Percentiles rank a stretch among this genome's conserved stretches.
These are phyloP conservation scores for Gryganskiella cystojenkinii DNA, from an alignment of 192 early-diverging fungal genomes.

Conservation along the genomic window DNA sequence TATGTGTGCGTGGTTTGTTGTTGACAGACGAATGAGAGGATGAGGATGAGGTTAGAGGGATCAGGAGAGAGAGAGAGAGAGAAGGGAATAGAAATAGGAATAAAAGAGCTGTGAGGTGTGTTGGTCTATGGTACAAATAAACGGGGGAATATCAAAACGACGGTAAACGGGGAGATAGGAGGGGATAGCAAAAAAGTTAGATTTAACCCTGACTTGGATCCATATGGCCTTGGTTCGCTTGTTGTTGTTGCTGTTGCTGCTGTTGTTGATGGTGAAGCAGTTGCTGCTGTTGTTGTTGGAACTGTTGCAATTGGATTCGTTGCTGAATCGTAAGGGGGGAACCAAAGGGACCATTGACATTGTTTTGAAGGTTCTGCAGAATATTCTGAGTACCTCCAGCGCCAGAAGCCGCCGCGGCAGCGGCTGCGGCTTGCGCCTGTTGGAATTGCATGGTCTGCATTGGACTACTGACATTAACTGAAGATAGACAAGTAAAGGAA, in stretches of 20 bases:
- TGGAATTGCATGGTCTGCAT: slow-evolving; percentile 30
- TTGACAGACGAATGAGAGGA: no score
- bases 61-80: no score
- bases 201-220: slow-evolving; percentile 23
- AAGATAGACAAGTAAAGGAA: slow-evolving; percentile 1
- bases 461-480: slow-evolving; percentile 22
- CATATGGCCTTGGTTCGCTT: slow-evolving; percentile 21
- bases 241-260: slow-evolving; percentile 31
- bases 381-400: slow-evolving; percentile 8
- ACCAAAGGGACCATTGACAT: slow-evolving; percentile 4
- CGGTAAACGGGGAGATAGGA: no score
- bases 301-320: slow-evolving; percentile 27
- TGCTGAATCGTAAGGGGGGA: slow-evolving; percentile 29
- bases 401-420: no score
- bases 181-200: no score
- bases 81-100: no score
- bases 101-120: no score
- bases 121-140: no score
- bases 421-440: slow-evolving; percentile 6
- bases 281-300: slow-evolving; percentile 18
- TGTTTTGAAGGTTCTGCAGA: slow-evolving; percentile 12
- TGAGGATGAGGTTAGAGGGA: no score
- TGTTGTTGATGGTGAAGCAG: slow-evolving; percentile 40
- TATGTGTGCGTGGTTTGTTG: no score
- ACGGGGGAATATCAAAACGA: no score